Evolutionary conservation across 2,329 filamentous ascomycete species (phyloP).

Genomic region (Pseudopyricularia javanii): DNA sequence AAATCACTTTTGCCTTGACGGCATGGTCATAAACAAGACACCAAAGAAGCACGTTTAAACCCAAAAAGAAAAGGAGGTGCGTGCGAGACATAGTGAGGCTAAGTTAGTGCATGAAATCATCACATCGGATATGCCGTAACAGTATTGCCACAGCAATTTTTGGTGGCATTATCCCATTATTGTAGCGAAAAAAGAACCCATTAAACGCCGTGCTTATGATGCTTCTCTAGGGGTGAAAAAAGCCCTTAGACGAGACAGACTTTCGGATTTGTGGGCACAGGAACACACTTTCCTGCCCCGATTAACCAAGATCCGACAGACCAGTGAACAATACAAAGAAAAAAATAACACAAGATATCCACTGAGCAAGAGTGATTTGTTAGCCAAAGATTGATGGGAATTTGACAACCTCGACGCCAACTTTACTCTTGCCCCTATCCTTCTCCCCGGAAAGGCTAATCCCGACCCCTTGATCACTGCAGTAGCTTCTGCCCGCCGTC

Average conservation of each 20-base stretch:
- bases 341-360: background rate
- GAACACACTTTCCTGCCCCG: background rate
- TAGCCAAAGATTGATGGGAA: background rate
- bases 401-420: background rate
- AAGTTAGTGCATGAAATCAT: background rate
- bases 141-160: background rate
- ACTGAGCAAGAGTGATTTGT: background rate
- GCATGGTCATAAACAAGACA: background rate
- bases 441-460: background rate
- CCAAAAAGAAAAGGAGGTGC: background rate
- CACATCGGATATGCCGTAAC: background rate
- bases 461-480: slow-evolving; percentile 6
- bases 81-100: background rate
- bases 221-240: background rate
- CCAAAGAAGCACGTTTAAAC: background rate
- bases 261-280: background rate
- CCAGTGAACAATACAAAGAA: background rate
- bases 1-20: background rate
- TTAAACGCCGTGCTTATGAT: background rate
- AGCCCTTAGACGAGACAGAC: background rate
- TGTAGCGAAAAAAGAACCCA: background rate
- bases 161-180: background rate
- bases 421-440: background rate
- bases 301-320: background rate
- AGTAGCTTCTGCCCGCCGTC: slow-evolving; percentile 22